phyloP scores from a whole-genome alignment of 768 basidiomycete species.

The Phaffia australis region DNA sequence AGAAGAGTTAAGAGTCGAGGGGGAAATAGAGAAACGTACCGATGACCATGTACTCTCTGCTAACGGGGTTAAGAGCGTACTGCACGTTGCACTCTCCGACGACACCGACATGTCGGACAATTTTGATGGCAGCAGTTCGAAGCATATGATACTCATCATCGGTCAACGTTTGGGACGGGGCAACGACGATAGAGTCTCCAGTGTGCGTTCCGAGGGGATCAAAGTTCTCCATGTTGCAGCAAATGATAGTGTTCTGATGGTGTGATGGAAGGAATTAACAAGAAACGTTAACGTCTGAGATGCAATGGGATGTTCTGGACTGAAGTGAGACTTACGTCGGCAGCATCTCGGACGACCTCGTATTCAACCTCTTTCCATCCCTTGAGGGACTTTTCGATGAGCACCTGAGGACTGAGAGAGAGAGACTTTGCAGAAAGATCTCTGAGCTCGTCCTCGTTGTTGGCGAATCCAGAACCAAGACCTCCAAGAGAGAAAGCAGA shows the following conservation, averaged over 20 bases:
- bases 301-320: neutral
- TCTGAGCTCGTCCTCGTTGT: slow-evolving; percentile 84
- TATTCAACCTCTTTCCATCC: slow-evolving; percentile 99
- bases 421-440: slow-evolving; percentile 87
- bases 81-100: slow-evolving; percentile 74
- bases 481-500: slow-evolving; percentile 92
- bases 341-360: slow-evolving; percentile 94
- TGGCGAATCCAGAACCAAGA: slow-evolving; percentile 94
- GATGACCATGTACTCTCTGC: slow-evolving; percentile 92
- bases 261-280: neutral
- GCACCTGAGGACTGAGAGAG: slow-evolving; percentile 81
- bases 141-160: slow-evolving; percentile 99
- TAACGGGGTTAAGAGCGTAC: slow-evolving; percentile 88
- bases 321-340: slow-evolving; percentile 58
- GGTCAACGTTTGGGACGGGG: slow-evolving; percentile 92
- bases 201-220: slow-evolving; percentile 98
- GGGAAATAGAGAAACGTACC: slow-evolving; percentile 34
- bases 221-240: slow-evolving; percentile 66
- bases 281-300: neutral
- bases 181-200: slow-evolving; percentile 97
- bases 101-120: slow-evolving; percentile 52
- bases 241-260: slow-evolving; percentile 88
- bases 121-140: slow-evolving; percentile 92
- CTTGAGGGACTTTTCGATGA: slow-evolving; percentile 96
- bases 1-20: neutral